A percentile compares a stretch with the other conserved stretches of the same genome.
Conservation (phyloP, 2,329 filamentous ascomycete genomes). For the Colletotrichum chrysophilum region DNA sequence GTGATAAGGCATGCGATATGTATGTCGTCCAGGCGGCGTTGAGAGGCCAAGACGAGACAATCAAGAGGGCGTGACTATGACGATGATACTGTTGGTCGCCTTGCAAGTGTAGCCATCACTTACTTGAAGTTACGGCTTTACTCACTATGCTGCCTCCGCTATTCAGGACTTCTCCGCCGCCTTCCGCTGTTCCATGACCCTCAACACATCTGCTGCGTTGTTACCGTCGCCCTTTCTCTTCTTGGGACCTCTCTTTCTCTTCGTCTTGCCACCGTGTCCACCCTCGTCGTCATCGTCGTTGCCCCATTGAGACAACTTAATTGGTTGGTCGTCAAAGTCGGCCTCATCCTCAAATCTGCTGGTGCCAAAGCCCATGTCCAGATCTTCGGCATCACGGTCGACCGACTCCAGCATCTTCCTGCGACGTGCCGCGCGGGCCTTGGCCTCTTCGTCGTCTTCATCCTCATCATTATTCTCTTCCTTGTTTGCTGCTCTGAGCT, state of each 20-base stretch:
- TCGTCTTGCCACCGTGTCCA: conserved; percentile 49
- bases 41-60: neutral
- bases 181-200: conserved; percentile 71
- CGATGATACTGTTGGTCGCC: neutral
- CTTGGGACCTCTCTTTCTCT: conserved; percentile 74
- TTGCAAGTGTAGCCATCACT: neutral
- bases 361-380: conserved; percentile 94
- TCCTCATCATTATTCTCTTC: conserved; percentile 40
- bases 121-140: neutral
- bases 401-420: conserved; percentile 76
- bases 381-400: conserved; percentile 84
- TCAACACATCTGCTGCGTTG: conserved; percentile 79
- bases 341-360: conserved; percentile 89
- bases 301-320: conserved; percentile 72
- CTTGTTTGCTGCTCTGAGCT: conserved; percentile 51
- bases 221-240: conserved; percentile 82
- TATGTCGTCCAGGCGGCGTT: neutral
- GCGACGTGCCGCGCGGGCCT: conserved; percentile 69
- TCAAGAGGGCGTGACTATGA: neutral
- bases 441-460: conserved; percentile 47
- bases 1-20: neutral
- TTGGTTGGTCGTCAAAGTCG: conserved; percentile 71
- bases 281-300: conserved; percentile 57
- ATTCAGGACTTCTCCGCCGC: conserved; percentile 28
- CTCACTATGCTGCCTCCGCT: neutral